These are phyloP conservation scores for Corynascus novoguineensis DNA, from an alignment of 495 filamentous ascomycete genomes.

Conservation along the genomic window DNA sequence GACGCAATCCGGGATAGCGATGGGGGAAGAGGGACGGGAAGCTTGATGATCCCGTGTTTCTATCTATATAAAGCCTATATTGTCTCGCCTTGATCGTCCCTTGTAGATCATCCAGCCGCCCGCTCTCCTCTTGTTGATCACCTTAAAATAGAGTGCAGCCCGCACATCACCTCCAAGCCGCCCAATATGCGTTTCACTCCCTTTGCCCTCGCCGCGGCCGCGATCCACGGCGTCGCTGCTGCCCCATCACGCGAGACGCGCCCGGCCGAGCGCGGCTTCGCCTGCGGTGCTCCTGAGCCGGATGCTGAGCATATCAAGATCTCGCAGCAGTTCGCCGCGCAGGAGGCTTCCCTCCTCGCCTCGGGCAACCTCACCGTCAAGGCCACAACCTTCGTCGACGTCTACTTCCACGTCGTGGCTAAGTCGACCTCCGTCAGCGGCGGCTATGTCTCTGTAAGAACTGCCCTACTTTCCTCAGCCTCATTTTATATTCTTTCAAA, in stretches of 20 bases:
- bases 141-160: too few relatives aligned
- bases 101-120: too few relatives aligned
- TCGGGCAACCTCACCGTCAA: slow-evolving; percentile 23
- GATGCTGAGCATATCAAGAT: slow-evolving; percentile 31
- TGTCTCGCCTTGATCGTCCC: neutral
- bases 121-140: too few relatives aligned
- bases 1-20: neutral
- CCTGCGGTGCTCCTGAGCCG: slow-evolving; percentile 42
- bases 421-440: slow-evolving; percentile 37
- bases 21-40: neutral
- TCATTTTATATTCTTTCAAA: neutral
- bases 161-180: too few relatives aligned
- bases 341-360: slow-evolving; percentile 19
- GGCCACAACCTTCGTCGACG: slow-evolving; percentile 40
- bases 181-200: slow-evolving; percentile 37
- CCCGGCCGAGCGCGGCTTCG: slow-evolving; percentile 10
- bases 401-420: slow-evolving; percentile 61
- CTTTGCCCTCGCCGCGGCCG: slow-evolving; percentile 26
- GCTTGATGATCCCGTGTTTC: too few relatives aligned
- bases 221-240: slow-evolving; percentile 31
- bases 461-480: slow-evolving; percentile 12
- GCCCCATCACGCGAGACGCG: slow-evolving; percentile 9
- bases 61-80: neutral
- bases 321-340: slow-evolving; percentile 27
- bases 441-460: slow-evolving; percentile 46